Evolutionary conservation across 345 rosid species (phyloP).

Genomic region (Firmiana major): DNA sequence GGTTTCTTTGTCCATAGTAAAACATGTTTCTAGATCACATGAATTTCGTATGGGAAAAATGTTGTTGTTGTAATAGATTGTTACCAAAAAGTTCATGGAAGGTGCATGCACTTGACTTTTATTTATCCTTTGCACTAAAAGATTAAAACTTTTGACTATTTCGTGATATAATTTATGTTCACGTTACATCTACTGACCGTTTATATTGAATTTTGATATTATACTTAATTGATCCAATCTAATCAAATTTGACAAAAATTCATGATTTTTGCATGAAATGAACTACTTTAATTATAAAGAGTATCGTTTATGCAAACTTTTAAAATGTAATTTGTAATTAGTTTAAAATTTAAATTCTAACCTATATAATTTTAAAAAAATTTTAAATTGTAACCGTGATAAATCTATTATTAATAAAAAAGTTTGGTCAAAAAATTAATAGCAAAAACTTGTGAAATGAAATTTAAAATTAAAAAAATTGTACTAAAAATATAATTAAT

Average conservation of each 20-base stretch:
- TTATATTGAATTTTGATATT: not conserved
- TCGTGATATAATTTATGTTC: not conserved
- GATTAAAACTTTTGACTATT: too few relatives aligned
- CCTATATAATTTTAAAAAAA: too few relatives aligned
- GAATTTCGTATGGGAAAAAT: not conserved
- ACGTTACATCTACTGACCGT: not conserved
- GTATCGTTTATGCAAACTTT: too few relatives aligned
- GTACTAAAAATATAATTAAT: too few relatives aligned
- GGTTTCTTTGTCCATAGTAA: not conserved
- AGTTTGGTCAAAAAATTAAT: too few relatives aligned
- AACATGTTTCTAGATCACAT: not conserved
- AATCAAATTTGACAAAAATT: not conserved
- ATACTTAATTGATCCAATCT: not conserved
- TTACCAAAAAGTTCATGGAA: not conserved
- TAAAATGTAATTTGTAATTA: too few relatives aligned
- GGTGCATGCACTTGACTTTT: not conserved
- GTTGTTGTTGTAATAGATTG: not conserved
- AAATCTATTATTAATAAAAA: too few relatives aligned
- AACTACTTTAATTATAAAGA: not conserved
- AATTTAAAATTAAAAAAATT: too few relatives aligned
- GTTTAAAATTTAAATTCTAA: too few relatives aligned
- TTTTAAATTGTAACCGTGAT: too few relatives aligned
- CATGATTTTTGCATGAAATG: not conserved
- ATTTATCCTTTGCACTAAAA: too few relatives aligned
- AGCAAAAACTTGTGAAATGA: too few relatives aligned